Conservation (phyloP, 768 basidiomycete genomes). For the Coprinopsis sp. region DNA sequence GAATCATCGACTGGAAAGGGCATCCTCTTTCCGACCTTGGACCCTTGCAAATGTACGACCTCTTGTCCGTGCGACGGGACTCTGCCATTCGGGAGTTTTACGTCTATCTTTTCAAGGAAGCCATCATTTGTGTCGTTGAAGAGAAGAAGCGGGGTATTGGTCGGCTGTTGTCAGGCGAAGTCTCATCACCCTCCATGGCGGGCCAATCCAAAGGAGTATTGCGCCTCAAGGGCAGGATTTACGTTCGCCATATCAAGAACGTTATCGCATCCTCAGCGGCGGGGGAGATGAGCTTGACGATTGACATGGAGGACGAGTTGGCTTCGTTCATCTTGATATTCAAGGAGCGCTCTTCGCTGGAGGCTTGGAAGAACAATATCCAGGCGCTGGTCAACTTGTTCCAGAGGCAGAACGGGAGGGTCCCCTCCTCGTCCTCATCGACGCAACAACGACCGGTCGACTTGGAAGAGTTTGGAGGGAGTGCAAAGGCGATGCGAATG, state of each 20-base stretch:
- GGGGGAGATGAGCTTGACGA: constrained; percentile 89
- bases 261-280: constrained; percentile 75
- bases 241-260: constrained; percentile 89
- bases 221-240: constrained; percentile 91
- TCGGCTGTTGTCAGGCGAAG: constrained; percentile 61
- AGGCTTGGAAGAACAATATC: constrained; percentile 85
- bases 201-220: constrained; percentile 63
- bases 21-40: constrained; percentile 89
- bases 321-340: constrained; percentile 97
- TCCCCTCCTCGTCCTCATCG: constrained; percentile 27
- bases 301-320: constrained; percentile 96
- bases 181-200: constrained; percentile 36
- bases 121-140: constrained; percentile 96
- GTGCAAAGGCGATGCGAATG: constrained; percentile 72
- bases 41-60: constrained; percentile 86
- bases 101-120: constrained; percentile 96
- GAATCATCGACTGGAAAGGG: constrained; percentile 96
- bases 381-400: constrained; percentile 70
- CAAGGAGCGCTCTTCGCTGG: constrained; percentile 83
- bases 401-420: constrained; percentile 47
- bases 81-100: constrained; percentile 89
- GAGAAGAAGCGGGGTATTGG: constrained; percentile 86
- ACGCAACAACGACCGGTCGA: constrained; percentile 40
- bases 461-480: constrained; percentile 77
- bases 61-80: constrained; percentile 85